Base-by-base conservation (phyloP, 2,329 filamentous ascomycete species). In the Cladosporium sp. region DNA sequence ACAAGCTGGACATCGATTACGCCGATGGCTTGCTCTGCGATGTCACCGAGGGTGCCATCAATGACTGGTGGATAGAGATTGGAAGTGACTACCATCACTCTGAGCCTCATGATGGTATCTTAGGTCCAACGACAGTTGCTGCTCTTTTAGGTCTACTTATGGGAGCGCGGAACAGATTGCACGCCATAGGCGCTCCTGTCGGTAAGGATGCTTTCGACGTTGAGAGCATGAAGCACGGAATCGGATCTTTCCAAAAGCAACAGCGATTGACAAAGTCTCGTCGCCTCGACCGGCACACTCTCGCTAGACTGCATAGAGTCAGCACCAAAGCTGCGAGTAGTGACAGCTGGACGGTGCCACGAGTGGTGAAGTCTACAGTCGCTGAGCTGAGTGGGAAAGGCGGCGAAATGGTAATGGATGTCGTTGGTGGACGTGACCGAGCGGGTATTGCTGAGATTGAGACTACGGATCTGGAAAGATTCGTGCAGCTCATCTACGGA, bases 51-150 rank as follows among this genome's bases (percentile, higher is more conserved):
- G 89, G 86, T 68, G 92, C 93, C 1, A 88, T 98, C 72, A 90
- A 89, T 68, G 92, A 97, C 77, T 99, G 95, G 95, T 98, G 95
- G 95, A 89, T 91, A 1, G 92, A 97, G 73, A 90, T 97, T 67
- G 95, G 95, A 1, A 90, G 89, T 0, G 94, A 98, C 71, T 90
- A 95, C 74, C 97, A 94, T 81, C 96, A 94, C 65, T 87, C 93
- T 38, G 95, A 98, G 77, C 94, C 95, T 1, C 91, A 90, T 11
- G 95, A 99, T 79, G 94, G 94, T 14, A 93, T 96, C 26, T 81
- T 99, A 2, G 95, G 95, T 0, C 93, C 95, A 2, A 96, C 92
- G 0, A 97, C 93, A 0, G 93, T 98, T 8, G 88, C 93, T 26
- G 94, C 92, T 2, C 79, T 99, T 24, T 81, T 99, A 4, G 95